Percentiles rank a stretch among this genome's conserved stretches.
These are phyloP conservation scores for Nepenthes mirabilis DNA, from an alignment of 148 eudicot species.

Conservation along the genomic window DNA sequence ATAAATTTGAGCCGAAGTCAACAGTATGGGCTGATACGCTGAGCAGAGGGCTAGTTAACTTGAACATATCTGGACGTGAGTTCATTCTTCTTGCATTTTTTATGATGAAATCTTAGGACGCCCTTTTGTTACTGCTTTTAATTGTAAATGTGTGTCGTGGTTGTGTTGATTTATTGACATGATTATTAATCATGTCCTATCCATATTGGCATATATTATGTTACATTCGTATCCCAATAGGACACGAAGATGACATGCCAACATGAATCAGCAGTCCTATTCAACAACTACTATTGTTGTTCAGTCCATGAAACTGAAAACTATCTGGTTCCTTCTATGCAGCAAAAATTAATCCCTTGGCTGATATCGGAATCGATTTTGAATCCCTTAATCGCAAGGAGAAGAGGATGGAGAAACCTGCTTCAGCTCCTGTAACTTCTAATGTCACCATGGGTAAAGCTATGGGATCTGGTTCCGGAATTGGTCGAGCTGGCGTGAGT, in stretches of 20 bases:
- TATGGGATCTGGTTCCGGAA: conserved; percentile 95
- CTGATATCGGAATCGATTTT: conserved; percentile 86
- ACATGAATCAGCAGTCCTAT: too few species aligned
- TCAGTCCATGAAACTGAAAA: conserved; percentile 1
- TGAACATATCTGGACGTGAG: conserved; percentile 94
- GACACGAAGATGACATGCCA: too few species aligned
- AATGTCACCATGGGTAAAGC: conserved; percentile 89
- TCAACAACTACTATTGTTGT: not conserved
- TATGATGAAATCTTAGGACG: not conserved
- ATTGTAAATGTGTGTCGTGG: too few species aligned
- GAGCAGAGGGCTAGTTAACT: conserved; percentile 78
- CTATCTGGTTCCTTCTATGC: conserved; percentile 19
- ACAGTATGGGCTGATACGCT: conserved; percentile 95
- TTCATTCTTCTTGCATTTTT: not conserved
- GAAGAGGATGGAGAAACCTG: conserved; percentile 85
- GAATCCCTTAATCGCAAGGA: conserved; percentile 91
- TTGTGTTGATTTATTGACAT: too few species aligned
- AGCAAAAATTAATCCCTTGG: conserved; percentile 81
- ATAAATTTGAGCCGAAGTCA: conserved; percentile 82
- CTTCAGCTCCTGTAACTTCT: conserved; percentile 38
- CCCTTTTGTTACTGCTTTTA: too few species aligned
- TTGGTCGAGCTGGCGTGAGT: conserved; percentile 74
- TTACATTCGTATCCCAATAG: too few species aligned
- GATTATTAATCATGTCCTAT: too few species aligned
- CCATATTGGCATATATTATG: too few species aligned